These are phyloP conservation scores for Somion occarium DNA, from an alignment of 1,284 basidiomycete species.

Conservation along the genomic window DNA sequence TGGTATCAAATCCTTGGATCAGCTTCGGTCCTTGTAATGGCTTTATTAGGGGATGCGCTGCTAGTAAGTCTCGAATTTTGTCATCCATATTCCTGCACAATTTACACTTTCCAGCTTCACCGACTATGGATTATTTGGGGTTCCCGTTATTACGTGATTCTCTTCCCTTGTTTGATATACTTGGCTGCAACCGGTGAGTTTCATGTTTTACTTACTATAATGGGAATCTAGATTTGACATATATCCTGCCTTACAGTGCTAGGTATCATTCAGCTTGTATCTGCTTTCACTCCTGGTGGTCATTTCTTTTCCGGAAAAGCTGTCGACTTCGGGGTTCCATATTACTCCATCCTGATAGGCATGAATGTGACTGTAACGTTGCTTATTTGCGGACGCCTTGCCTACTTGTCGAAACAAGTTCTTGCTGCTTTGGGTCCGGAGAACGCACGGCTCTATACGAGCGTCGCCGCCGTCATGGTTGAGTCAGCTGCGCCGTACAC, in stretches of 20 bases:
- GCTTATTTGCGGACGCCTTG: slow-evolving; percentile 5
- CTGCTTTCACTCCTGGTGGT: slow-evolving; percentile 14
- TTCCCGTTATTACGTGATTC: slow-evolving; percentile 11
- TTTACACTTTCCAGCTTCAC: slow-evolving; percentile 12
- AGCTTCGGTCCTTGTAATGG: slow-evolving; percentile 12
- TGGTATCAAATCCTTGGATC: slow-evolving; percentile 17
- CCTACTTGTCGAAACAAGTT: slow-evolving; percentile 6
- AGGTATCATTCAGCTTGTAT: slow-evolving; percentile 14
- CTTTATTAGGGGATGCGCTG: slow-evolving; percentile 14
- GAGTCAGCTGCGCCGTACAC: slow-evolving; percentile 14
- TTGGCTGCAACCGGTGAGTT: slow-evolving; percentile 14
- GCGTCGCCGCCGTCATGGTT: not conserved
- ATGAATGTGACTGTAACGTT: slow-evolving; percentile 8
- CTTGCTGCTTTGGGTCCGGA: not conserved
- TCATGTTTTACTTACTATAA: not conserved
- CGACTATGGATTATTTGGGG: slow-evolving; percentile 17
- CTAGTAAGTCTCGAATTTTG: slow-evolving; percentile 10
- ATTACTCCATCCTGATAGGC: slow-evolving; percentile 6
- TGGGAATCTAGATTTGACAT: not conserved
- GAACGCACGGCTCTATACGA: not conserved
- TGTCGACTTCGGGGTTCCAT: slow-evolving; percentile 9
- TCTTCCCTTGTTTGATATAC: slow-evolving; percentile 17
- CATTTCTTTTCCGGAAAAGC: slow-evolving; percentile 12
- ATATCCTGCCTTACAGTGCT: slow-evolving; percentile 11
- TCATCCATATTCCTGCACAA: not conserved